Evolutionary conservation across 108 stramenopile genomes (phyloP), one percentile per base, ranked within the genome.

Genomic region (Cyclotella choctawhatcheeana): DNA sequence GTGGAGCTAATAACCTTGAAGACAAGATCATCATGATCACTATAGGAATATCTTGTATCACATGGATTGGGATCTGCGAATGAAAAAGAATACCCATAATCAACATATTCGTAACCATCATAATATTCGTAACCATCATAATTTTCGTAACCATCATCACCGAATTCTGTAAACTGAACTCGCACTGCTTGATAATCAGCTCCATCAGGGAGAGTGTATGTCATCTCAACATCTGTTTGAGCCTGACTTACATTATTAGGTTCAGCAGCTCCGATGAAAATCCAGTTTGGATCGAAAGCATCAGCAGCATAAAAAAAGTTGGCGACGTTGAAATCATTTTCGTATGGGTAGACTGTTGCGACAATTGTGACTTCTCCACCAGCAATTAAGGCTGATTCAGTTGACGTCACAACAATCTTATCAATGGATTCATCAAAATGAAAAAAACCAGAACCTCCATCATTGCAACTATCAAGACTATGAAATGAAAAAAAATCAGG

Each of bases 231-330:
- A 13, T 64, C 48, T 50, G 43, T 35, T n/a, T n/a, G n/a, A n/a
- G n/a, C n/a, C 13, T 17, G 40, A 17, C 40, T 7, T 7, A 14
- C 35, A 27, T 40, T 40, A 26, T 35, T 5, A 21, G 63, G 63
- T 44, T 14, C 4, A 10, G 44, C 63, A 16, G 40, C 44, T 44
- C 27, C 63, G 8, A 64, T 64, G 5, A 20, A 64, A 6, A 16
- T 40, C 63, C 63, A 64, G 27, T 26, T 29, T 44, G 63, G 63
- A 45, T 25, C 25, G 7, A 8, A 26, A 14, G 17, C 8, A 50
- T 64, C 40, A 21, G 3, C 26, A 5, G 63, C 6, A n/a, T 64
- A 64, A 40, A 44, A 64, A 50, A 64, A 64, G 40, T 64, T 40
- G 35, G 40, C 63, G 21, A 44, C 40, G 16, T 25, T 24, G 8